Evolutionary conservation across 176 grass and related monocot species (phyloP).

Genomic region (Oryza meridionalis): DNA sequence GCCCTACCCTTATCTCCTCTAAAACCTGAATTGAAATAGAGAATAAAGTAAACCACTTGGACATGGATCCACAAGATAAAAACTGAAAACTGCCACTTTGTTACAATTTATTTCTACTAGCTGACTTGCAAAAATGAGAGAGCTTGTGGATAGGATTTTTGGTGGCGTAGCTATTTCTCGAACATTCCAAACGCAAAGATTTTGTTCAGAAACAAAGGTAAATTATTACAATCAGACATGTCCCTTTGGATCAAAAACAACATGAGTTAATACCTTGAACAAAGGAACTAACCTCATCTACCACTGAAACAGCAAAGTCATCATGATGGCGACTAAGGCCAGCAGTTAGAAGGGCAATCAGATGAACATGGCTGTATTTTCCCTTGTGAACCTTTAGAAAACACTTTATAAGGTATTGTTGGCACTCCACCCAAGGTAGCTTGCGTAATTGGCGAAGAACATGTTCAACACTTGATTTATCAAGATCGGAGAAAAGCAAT

Average conservation of each 20-base stretch:
- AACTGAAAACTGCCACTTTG: background rate
- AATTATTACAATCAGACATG: background rate
- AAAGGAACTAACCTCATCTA: conserved; percentile 79
- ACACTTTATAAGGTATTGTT: conserved; percentile 88
- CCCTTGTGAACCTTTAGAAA: conserved; percentile 99
- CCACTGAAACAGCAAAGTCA: conserved; percentile 79
- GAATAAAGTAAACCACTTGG: conserved; percentile 40
- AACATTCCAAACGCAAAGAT: background rate
- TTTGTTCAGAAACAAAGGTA: background rate
- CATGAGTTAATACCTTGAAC: conserved; percentile 6
- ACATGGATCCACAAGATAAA: conserved; percentile 17
- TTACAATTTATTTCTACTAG: background rate
- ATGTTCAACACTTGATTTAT: conserved; percentile 88
- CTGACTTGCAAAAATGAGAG: background rate
- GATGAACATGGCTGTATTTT: conserved; percentile 95
- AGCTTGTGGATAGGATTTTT: background rate
- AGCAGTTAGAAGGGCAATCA: conserved; percentile 90
- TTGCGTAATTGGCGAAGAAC: conserved; percentile 93
- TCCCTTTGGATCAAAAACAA: background rate
- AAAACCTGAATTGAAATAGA: conserved; percentile 68
- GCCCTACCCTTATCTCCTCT: conserved; percentile 89
- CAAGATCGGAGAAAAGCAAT: conserved; percentile 93
- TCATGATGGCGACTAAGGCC: conserved; percentile 87
- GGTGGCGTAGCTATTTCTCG: background rate
- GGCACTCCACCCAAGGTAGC: conserved; percentile 94